phyloP scores from a whole-genome alignment of 345 rosid species.

The Turritis glabra region DNA sequence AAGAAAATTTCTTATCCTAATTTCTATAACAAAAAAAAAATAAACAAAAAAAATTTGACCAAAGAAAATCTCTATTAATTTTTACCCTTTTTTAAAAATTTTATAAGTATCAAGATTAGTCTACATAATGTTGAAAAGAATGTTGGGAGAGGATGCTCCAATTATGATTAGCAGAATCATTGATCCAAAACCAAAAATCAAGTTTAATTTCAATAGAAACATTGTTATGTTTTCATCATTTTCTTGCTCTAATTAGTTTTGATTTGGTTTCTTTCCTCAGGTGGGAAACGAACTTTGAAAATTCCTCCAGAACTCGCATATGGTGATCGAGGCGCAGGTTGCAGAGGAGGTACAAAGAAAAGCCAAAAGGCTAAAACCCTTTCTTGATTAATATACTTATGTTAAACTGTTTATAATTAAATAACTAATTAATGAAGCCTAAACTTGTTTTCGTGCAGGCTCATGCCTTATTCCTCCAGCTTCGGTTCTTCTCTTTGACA shows the following conservation, averaged over 20 bases:
- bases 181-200: not conserved
- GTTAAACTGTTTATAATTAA: not conserved
- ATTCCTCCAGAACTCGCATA: slow-evolving; percentile 84
- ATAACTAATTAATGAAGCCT: not conserved
- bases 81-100: too few species aligned
- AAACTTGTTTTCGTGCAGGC: slow-evolving; percentile 48
- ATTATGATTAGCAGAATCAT: not conserved
- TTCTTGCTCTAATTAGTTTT: not conserved
- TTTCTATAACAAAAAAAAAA: too few species aligned
- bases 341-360: slow-evolving; percentile 69
- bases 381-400: not conserved
- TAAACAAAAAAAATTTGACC: too few species aligned
- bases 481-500: slow-evolving; percentile 78
- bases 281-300: slow-evolving; percentile 69
- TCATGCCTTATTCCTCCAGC: slow-evolving; percentile 89
- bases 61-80: too few species aligned
- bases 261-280: slow-evolving; percentile 33
- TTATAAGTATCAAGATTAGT: not conserved
- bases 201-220: not conserved
- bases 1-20: not conserved
- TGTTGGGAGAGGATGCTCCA: not conserved
- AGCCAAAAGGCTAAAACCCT: not conserved
- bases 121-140: not conserved
- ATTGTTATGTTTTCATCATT: not conserved
- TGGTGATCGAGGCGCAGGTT: slow-evolving; percentile 91